A percentile compares a stretch with the other conserved stretches of the same genome.
Conservation (phyloP, 176 grass and related monocot species). For the Phoenix roebelenii region DNA sequence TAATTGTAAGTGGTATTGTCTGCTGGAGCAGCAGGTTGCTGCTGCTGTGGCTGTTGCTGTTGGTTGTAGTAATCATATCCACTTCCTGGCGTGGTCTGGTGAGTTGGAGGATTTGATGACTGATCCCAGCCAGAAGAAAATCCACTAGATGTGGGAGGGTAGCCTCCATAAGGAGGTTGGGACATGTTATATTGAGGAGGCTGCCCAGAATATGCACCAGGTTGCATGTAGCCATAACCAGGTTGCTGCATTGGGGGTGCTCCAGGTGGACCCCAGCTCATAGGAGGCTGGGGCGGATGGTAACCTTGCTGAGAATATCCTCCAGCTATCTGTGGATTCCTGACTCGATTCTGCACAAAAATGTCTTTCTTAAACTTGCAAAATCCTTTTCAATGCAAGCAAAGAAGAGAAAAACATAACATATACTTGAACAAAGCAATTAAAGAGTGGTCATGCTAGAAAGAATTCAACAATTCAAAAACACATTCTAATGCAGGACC, state of each 20-base stretch:
- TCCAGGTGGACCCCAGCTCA: constrained; percentile 51
- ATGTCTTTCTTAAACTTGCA: constrained; percentile 17
- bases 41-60: constrained; percentile 46
- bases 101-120: constrained; percentile 57
- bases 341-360: constrained; percentile 77
- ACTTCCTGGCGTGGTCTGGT: constrained; percentile 43
- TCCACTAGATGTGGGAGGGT: constrained; percentile 44
- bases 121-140: constrained; percentile 91
- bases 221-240: constrained; percentile 72
- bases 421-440: no score
- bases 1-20: constrained; percentile 67
- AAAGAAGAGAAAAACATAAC: no score
- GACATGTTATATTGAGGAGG: constrained; percentile 62
- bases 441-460: no score
- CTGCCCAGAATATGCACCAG: constrained; percentile 60
- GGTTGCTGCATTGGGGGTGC: constrained; percentile 43
- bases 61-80: constrained; percentile 96
- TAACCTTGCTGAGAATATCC: constrained; percentile 78
- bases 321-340: constrained; percentile 63
- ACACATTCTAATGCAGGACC: no score
- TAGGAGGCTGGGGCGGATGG: constrained; percentile 53
- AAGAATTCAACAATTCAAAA: neutral
- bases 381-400: no score
- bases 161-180: constrained; percentile 64
- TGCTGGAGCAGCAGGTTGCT: constrained; percentile 38